These are phyloP conservation scores for Xylariomycetidae sp. DNA, from an alignment of 2,329 filamentous ascomycete genomes.

Conservation along the genomic window DNA sequence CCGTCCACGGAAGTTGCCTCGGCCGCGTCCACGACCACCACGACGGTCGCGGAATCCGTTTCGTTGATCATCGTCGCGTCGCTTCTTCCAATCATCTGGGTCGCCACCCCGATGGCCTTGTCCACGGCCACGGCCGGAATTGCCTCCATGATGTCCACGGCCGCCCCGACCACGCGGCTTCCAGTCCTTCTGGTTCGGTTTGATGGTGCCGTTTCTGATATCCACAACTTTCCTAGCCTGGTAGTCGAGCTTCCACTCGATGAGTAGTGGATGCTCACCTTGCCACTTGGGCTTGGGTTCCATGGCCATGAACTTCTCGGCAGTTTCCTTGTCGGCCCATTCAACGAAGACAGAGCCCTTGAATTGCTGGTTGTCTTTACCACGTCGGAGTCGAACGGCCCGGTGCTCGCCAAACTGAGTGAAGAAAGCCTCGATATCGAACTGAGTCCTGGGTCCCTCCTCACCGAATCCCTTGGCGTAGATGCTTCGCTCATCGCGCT, in stretches of 20 bases:
- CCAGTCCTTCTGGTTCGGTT: slow-evolving; percentile 45
- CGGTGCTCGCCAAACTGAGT: slow-evolving; percentile 73
- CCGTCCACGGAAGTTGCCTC: slow-evolving; percentile 29
- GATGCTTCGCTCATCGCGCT: slow-evolving; percentile 68
- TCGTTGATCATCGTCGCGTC: slow-evolving; percentile 58
- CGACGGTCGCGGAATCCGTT: slow-evolving; percentile 50
- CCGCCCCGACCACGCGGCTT: slow-evolving; percentile 33
- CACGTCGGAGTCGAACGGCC: slow-evolving; percentile 80
- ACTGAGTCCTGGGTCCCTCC: slow-evolving; percentile 78
- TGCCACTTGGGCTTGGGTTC: slow-evolving; percentile 84
- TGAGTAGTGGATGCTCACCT: slow-evolving; percentile 68
- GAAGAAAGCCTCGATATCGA: slow-evolving; percentile 93
- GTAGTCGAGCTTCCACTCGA: slow-evolving; percentile 88
- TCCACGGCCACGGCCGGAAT: slow-evolving; percentile 32
- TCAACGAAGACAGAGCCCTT: slow-evolving; percentile 97
- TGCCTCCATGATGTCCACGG: no score
- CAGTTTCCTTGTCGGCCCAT: slow-evolving; percentile 73
- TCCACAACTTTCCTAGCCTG: slow-evolving; percentile 70
- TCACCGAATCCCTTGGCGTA: slow-evolving; percentile 94
- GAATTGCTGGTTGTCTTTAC: slow-evolving; percentile 62
- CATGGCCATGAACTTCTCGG: slow-evolving; percentile 73
- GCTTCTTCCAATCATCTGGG: slow-evolving; percentile 59
- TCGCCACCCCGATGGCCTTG: slow-evolving; percentile 31
- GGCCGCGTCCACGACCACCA: slow-evolving; percentile 39
- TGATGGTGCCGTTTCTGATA: slow-evolving; percentile 66